Evolutionary conservation across 306 rosid genomes (phyloP), one percentile per base, ranked within the genome.

Genomic region (Ammopiptanthus mongolicus): DNA sequence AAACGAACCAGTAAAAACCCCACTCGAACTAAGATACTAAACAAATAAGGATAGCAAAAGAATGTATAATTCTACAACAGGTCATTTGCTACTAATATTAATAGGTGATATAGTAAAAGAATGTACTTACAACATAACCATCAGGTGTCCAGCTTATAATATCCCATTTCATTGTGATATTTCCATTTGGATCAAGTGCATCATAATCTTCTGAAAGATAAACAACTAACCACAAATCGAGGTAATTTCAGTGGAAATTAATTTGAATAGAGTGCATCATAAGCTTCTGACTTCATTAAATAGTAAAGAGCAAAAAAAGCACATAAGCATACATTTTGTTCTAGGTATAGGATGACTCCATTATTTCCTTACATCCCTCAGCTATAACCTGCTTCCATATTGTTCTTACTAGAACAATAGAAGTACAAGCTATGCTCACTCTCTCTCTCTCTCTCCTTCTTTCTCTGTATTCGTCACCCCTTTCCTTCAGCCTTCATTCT

Each of bases 101-200:
- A 2, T 60, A 51, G 41, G 64, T 50, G 28, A 71, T 55, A 71
- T 2, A 4, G 21, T 14, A 44, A 69, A 42, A 19, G 17, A 33
- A 37, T 63, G 70, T 28, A 80, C 97, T 85, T 84, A 91, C 97
- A 71, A 87, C 87, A 59, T 91, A 91, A 76, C 97, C 97, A 78
- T 91, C 97, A 71, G 89, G 2, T 53, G 90, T 82, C 97, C 97
- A 91, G 73, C 80, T 83, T n/a, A 78, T 82, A 25, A 91, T 60
- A 75, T 91, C 97, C 97, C 97, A 91, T 81, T 82, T 87, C 83
- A 91, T 84, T 55, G 97, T 88, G 80, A 91, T 84, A 50, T 88
- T 91, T 69, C 92, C 98, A 74, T 65, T 80, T 5, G 98, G 98
- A 47, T 93, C 98, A 52, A 88, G 98, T 46, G 96, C 69, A 87